Evolutionary conservation across 176 grass and related monocot genomes (phyloP), one percentile per base, ranked within the genome.

Genomic region (Eleusine indica): DNA sequence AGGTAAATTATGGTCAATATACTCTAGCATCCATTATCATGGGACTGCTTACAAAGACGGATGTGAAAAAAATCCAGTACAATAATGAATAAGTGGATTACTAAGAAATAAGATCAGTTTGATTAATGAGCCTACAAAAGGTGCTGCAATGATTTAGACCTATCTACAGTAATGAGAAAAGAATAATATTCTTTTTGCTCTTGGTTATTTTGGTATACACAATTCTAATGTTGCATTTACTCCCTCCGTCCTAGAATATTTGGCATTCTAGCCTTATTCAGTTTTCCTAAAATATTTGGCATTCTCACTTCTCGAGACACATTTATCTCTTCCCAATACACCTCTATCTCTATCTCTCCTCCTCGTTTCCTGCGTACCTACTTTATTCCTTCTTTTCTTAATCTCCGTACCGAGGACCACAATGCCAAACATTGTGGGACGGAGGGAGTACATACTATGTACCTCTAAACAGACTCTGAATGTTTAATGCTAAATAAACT

Each of bases 1-100:
- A 93, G 89, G 95, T 98, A 85, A 75, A 25, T 61, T 82, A 8
- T 77, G 5, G 3, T 58, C 42, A 70, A 28, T 89, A 85, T 47
- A 68, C 61, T 78, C 41, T 32, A 38, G 9, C 15, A 65, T 39
- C 44, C 56, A 66, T 16, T 86, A 74, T 67, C 41, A 49, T 49
- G 66, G 38, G 21, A 57, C 12, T 68, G 38, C 53, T 84, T 77
- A 17, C 40, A 85, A 40, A 69, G 69, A 69, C 42, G 32, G 8
- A 39, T 84, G 32, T 77, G 42, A 66, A 83, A 14, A 7, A 66
- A 64, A 28, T 56, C 29, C 11, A 18, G 68, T 56, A 49, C 82
- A 77, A 60, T 12, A 66, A 28, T 75, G 61, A 52, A 71, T 54
- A 42, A 47, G 61, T 86, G 37, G 54, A 22, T 63, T 74, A 28